These are phyloP conservation scores for Penicillium chermesinum DNA, from an alignment of 495 filamentous ascomycete genomes.

Conservation along the genomic window DNA sequence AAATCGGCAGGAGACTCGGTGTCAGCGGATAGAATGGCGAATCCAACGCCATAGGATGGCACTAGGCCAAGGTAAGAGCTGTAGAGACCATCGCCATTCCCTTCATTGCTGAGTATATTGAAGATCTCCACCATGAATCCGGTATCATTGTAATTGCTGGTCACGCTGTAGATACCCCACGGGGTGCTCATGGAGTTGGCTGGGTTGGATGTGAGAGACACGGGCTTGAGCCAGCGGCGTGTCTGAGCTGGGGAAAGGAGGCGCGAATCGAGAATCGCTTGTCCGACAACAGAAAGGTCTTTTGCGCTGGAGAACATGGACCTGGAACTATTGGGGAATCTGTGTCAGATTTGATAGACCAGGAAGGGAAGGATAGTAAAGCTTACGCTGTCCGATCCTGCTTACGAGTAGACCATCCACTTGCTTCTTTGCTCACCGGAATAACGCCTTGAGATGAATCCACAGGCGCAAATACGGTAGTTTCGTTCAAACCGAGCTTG, in stretches of 20 bases:
- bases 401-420: slow-evolving; percentile 13
- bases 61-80: slow-evolving; percentile 41
- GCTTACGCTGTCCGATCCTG: slow-evolving; percentile 21
- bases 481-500: slow-evolving; percentile 36
- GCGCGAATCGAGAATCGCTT: slow-evolving; percentile 45
- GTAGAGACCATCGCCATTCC: slow-evolving; percentile 36
- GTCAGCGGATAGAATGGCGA: slow-evolving; percentile 40
- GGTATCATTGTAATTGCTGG: slow-evolving; percentile 19
- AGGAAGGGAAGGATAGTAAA: slow-evolving; percentile 3
- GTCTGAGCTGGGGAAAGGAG: slow-evolving; percentile 34
- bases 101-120: slow-evolving; percentile 41
- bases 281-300: slow-evolving; percentile 31
- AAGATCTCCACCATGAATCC: slow-evolving; percentile 46
- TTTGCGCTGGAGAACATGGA: slow-evolving; percentile 26
- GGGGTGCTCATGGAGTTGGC: slow-evolving; percentile 40
- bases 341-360: slow-evolving; percentile 10
- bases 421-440: slow-evolving; percentile 24
- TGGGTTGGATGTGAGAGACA: slow-evolving; percentile 44
- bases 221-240: slow-evolving; percentile 43
- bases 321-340: slow-evolving; percentile 18
- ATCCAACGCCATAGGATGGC: slow-evolving; percentile 49
- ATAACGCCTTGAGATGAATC: slow-evolving; percentile 35
- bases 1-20: slow-evolving; percentile 17
- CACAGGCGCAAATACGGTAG: slow-evolving; percentile 36
- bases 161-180: slow-evolving; percentile 32